Conservation (phyloP, 495 filamentous ascomycete species). For the Penicillium silybi region DNA sequence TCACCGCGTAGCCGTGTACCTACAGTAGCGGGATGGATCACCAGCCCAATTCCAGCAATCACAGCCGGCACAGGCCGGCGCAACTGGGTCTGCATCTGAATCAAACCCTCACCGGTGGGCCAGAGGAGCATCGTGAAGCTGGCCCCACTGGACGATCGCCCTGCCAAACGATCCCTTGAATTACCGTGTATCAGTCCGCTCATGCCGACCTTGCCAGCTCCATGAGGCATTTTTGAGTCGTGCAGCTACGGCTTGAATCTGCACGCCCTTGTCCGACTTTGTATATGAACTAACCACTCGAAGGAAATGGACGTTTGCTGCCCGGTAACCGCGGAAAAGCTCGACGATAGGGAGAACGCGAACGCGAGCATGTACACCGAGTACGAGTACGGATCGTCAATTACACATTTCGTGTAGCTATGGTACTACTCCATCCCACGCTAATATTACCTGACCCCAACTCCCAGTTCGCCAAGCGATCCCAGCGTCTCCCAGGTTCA, state of each 20-base stretch:
- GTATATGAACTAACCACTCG: too few species aligned
- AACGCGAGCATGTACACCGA: background rate
- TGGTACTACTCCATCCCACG: background rate
- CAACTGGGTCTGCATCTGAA: conserved; percentile 17
- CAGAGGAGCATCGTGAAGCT: conserved; percentile 24
- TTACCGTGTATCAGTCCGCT: background rate
- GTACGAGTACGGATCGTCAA: background rate
- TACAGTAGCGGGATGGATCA: conserved; percentile 23
- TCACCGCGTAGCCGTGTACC: conserved; percentile 25
- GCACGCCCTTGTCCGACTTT: background rate
- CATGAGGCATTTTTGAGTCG: conserved; percentile 19
- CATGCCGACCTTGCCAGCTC: conserved; percentile 4
- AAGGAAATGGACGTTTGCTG: too few species aligned
- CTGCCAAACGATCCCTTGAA: conserved; percentile 25
- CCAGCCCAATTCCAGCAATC: conserved; percentile 2
- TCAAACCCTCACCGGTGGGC: conserved; percentile 30
- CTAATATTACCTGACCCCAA: conserved; percentile 6
- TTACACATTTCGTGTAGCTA: background rate
- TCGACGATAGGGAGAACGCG: too few species aligned
- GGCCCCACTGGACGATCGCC: conserved; percentile 25
- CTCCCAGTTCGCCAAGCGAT: conserved; percentile 23
- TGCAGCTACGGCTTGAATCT: background rate
- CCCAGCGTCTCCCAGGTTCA: conserved; percentile 11
- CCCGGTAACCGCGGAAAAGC: too few species aligned
- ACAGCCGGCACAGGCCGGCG: conserved; percentile 8